Percentiles rank a stretch among this genome's conserved stretches.
Conservation (phyloP, 2,329 filamentous ascomycete species). For the Phialemoniopsis sp. region DNA sequence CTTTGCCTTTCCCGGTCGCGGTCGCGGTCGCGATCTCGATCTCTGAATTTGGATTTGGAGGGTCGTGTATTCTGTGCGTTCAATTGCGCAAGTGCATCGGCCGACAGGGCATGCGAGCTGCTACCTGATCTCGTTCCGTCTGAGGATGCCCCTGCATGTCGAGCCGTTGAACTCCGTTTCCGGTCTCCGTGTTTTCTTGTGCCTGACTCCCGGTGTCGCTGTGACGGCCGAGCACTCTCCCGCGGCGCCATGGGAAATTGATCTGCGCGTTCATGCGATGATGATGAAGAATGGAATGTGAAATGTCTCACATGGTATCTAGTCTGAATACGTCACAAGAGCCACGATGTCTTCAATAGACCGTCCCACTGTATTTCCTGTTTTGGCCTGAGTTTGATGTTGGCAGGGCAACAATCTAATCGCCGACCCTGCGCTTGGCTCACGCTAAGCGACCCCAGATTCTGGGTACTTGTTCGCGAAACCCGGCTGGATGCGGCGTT, state of each 20-base stretch:
- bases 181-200: constrained; percentile 13
- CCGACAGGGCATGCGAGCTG: constrained; percentile 14
- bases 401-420: constrained; percentile 37
- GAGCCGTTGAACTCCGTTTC: constrained; percentile 9
- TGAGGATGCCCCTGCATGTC: constrained; percentile 6
- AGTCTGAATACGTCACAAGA: too few relatives aligned
- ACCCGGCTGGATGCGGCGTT: constrained; percentile 4
- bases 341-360: too few relatives aligned
- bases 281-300: constrained; percentile 2
- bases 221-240: constrained; percentile 6
- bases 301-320: background rate
- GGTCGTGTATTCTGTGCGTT: constrained; percentile 12
- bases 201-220: constrained; percentile 10
- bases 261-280: too few relatives aligned
- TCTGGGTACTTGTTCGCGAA: background rate
- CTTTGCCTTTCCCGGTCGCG: constrained; percentile 7
- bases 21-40: constrained; percentile 9
- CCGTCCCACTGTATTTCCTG: constrained; percentile 1
- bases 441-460: background rate
- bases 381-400: constrained; percentile 16
- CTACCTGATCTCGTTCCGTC: constrained; percentile 7
- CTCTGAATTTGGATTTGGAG: background rate
- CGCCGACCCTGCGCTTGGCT: constrained; percentile 6
- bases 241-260: constrained; percentile 5
- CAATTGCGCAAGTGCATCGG: constrained; percentile 17